Percentiles rank a stretch among this genome's conserved stretches.
phyloP scores from a whole-genome alignment of 1,284 basidiomycete genomes.

The Irpex sp. region DNA sequence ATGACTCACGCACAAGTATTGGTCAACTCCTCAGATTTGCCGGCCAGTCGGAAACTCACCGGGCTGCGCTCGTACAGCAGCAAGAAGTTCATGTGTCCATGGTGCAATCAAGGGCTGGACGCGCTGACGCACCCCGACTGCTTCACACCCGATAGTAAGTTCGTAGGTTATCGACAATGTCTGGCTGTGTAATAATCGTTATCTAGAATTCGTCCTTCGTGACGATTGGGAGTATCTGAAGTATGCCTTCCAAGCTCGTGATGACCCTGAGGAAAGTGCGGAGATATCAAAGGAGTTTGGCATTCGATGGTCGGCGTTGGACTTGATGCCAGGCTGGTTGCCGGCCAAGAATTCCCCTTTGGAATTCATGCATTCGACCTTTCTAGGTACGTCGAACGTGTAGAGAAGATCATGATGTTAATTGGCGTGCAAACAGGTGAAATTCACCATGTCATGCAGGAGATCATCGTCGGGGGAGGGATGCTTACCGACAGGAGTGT shows the following conservation, averaged over 20 bases:
- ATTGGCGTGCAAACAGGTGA: neutral
- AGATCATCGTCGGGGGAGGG: conserved; percentile 16
- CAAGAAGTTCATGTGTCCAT: conserved; percentile 5
- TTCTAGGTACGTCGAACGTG: conserved; percentile 5
- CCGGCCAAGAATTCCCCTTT: conserved; percentile 3
- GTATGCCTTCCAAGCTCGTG: conserved; percentile 13
- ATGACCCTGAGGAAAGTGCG: neutral
- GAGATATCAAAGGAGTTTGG: conserved; percentile 14
- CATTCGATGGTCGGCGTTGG: conserved; percentile 11
- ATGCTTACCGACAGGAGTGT: conserved; percentile 14
- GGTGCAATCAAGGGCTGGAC: conserved; percentile 5
- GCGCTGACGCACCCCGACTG: neutral
- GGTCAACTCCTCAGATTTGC: conserved; percentile 13
- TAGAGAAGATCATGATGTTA: neutral
- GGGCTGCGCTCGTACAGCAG: conserved; percentile 4
- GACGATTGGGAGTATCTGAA: conserved; percentile 13
- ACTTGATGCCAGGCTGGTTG: conserved; percentile 14
- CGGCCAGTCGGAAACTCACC: conserved; percentile 13
- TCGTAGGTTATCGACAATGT: neutral
- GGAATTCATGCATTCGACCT: conserved; percentile 17
- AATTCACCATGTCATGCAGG: conserved; percentile 18
- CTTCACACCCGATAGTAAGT: neutral
- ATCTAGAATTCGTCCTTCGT: conserved; percentile 4
- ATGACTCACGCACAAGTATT: conserved; percentile 7
- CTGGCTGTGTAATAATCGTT: neutral